phyloP scores from a whole-genome alignment of 73 alveolate species.

The Paramecium primaurelia region DNA sequence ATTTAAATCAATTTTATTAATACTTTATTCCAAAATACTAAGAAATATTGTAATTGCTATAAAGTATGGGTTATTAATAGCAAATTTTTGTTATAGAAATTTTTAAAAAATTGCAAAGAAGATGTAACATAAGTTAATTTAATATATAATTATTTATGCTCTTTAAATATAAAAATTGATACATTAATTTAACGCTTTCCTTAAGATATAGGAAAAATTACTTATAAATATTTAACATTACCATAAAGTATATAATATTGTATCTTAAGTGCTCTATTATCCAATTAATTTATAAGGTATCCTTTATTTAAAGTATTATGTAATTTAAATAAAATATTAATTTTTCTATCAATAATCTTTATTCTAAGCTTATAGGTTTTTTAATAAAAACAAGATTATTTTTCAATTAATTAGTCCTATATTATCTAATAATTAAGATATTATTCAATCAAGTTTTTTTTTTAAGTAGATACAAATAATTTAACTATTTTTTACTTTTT shows the following conservation, averaged over 20 bases:
- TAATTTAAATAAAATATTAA: no score
- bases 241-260: not conserved
- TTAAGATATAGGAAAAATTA: not conserved
- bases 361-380: not conserved
- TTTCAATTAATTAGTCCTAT: no score
- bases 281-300: not conserved
- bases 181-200: not conserved
- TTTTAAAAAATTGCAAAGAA: not conserved
- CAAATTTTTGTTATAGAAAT: not conserved
- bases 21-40: not conserved
- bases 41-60: not conserved
- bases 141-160: not conserved
- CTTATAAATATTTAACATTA: not conserved
- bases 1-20: not conserved
- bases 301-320: not conserved
- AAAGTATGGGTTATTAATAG: not conserved
- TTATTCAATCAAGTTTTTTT: not conserved
- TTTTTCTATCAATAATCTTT: not conserved
- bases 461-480: no score
- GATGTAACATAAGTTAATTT: not conserved
- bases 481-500: no score
- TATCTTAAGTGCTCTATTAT: not conserved
- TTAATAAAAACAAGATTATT: no score
- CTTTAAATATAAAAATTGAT: not conserved
- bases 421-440: not conserved